Evolutionary conservation across 768 basidiomycete species (phyloP).

Genomic region (Trametes elegans): DNA sequence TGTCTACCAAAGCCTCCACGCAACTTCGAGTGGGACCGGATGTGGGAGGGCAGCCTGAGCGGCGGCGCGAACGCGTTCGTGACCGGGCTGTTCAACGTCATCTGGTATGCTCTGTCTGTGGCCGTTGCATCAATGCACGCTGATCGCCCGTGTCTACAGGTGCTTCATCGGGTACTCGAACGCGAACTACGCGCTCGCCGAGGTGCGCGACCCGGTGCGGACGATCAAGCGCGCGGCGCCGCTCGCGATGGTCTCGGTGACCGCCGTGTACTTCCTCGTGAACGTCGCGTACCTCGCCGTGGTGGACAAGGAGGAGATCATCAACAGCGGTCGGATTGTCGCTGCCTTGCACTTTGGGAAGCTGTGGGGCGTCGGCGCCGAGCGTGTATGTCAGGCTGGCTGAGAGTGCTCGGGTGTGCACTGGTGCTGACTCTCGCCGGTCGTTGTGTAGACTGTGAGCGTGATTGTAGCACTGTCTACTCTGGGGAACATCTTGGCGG

Average conservation of each 20-base stretch:
- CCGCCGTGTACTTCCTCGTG: conserved; percentile 57
- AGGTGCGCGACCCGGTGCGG: conserved; percentile 64
- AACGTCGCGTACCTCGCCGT: conserved; percentile 76
- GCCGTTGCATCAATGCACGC: neutral
- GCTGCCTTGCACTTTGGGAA: conserved; percentile 77
- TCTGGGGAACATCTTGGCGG: conserved; percentile 60
- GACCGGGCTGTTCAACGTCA: conserved; percentile 64
- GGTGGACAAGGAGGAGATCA: conserved; percentile 66
- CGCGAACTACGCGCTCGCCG: conserved; percentile 73
- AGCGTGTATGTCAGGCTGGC: conserved; percentile 45
- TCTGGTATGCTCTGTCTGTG: conserved; percentile 46
- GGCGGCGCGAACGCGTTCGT: conserved; percentile 57
- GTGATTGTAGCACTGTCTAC: conserved; percentile 62
- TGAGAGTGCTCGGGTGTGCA: neutral
- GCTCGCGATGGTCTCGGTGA: conserved; percentile 58
- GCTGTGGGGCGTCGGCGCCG: conserved; percentile 61
- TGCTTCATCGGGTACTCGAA: conserved; percentile 72
- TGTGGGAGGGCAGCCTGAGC: conserved; percentile 62
- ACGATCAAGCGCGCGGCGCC: conserved; percentile 74
- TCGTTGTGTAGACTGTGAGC: conserved; percentile 47
- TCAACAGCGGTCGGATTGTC: conserved; percentile 61
- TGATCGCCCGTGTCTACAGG: conserved; percentile 37
- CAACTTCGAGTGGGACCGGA: conserved; percentile 56
- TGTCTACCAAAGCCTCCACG: conserved; percentile 38
- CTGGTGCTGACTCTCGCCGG: neutral